These are phyloP conservation scores for Pseudopyricularia cyperi DNA, from an alignment of 2,329 filamentous ascomycete species.

Conservation along the genomic window DNA sequence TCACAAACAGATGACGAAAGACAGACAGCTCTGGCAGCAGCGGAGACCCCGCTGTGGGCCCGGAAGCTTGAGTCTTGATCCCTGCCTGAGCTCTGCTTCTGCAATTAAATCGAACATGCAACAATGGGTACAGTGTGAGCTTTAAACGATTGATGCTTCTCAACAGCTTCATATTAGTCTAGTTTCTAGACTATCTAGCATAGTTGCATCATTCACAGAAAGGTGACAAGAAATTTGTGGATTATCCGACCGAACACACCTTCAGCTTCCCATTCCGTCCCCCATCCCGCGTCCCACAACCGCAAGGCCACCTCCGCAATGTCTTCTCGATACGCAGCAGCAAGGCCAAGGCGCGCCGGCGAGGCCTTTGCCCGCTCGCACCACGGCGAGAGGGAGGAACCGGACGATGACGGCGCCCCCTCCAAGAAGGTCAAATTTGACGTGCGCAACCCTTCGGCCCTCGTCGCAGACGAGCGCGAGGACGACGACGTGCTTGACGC, in stretches of 20 bases:
- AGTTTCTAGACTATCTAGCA: too few relatives aligned
- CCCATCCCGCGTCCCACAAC: neutral
- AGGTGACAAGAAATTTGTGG: too few relatives aligned
- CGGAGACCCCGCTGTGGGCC: neutral
- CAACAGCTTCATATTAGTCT: neutral
- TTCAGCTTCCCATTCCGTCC: conserved; percentile 1
- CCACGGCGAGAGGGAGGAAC: conserved; percentile 39
- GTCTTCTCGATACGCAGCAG: conserved; percentile 48
- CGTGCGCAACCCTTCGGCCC: conserved; percentile 81
- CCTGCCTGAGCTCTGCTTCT: neutral
- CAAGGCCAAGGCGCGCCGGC: conserved; percentile 69
- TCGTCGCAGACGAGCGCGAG: conserved; percentile 69
- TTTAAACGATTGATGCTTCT: too few relatives aligned
- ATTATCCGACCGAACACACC: neutral
- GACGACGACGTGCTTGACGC: conserved; percentile 62
- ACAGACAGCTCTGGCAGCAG: neutral
- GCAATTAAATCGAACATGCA: neutral
- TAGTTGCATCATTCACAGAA: too few relatives aligned
- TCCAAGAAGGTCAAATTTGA: conserved; percentile 85
- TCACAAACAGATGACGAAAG: neutral
- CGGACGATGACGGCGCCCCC: conserved; percentile 20
- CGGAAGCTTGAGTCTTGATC: neutral
- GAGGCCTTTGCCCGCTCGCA: conserved; percentile 70
- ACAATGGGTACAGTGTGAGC: too few relatives aligned
- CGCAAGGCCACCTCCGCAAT: conserved; percentile 18